Evolutionary conservation across 768 basidiomycete species (phyloP).

Genomic region (Suillus weaverae): DNA sequence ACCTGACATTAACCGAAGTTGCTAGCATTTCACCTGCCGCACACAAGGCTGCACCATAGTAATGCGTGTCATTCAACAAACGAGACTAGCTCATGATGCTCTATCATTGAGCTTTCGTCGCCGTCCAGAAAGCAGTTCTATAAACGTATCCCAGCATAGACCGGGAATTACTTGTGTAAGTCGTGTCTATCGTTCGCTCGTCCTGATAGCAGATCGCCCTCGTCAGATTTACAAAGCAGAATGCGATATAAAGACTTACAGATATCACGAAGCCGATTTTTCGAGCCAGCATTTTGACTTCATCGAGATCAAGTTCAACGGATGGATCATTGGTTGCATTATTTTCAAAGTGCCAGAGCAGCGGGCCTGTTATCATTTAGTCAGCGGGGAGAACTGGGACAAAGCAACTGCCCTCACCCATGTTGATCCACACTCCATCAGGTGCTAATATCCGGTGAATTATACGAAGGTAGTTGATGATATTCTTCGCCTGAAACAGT

Average conservation of each 20-base stretch:
- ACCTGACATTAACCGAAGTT: background rate
- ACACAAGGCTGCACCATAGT: background rate
- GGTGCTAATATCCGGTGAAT: slow-evolving; percentile 81
- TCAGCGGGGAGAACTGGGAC: background rate
- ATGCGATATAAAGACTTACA: slow-evolving; percentile 44
- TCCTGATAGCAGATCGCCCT: slow-evolving; percentile 47
- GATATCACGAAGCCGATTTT: slow-evolving; percentile 80
- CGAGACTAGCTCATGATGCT: background rate
- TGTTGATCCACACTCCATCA: slow-evolving; percentile 91
- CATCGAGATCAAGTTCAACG: slow-evolving; percentile 87
- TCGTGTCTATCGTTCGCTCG: slow-evolving; percentile 76
- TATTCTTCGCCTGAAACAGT: slow-evolving; percentile 73
- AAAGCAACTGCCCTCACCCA: slow-evolving; percentile 49
- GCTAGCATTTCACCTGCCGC: background rate
- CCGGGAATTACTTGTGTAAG: slow-evolving; percentile 80
- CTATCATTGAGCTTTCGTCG: slow-evolving; percentile 39
- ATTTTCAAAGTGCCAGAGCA: slow-evolving; percentile 98
- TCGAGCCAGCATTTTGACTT: slow-evolving; percentile 74
- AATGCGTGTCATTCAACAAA: background rate
- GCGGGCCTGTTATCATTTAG: slow-evolving; percentile 55
- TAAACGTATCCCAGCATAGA: slow-evolving; percentile 87
- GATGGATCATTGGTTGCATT: slow-evolving; percentile 77
- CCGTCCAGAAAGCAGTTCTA: slow-evolving; percentile 83
- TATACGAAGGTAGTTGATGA: slow-evolving; percentile 86
- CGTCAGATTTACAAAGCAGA: background rate